Evolutionary conservation across 139 green algal genomes (phyloP).

Genomic region (Monoraphidium neglectum): DNA sequence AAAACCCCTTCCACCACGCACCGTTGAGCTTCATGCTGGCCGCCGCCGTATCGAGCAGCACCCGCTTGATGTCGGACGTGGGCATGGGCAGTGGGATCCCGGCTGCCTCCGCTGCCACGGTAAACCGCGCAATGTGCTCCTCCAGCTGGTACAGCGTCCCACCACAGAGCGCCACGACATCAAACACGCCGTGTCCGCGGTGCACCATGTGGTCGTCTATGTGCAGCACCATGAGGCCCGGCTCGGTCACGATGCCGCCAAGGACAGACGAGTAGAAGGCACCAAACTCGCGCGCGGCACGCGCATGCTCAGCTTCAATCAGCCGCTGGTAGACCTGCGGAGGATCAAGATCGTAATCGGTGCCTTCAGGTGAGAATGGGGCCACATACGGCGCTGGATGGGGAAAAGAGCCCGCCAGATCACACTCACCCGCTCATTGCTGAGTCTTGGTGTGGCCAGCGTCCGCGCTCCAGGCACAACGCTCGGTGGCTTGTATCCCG

Average conservation of each 20-base stretch:
- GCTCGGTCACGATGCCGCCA: conserved; percentile 83
- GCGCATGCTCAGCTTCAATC: background rate
- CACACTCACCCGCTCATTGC: conserved; percentile 34
- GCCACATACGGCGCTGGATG: background rate
- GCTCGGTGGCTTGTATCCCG: conserved; percentile 13
- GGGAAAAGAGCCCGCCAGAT: background rate
- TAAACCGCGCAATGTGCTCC: conserved; percentile 67
- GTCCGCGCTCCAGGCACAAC: conserved; percentile 43
- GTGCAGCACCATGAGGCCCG: conserved; percentile 73
- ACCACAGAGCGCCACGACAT: conserved; percentile 64
- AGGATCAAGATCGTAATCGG: background rate
- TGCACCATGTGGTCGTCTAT: conserved; percentile 93
- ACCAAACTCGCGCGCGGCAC: conserved; percentile 30
- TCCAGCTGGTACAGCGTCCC: conserved; percentile 83
- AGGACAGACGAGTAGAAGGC: conserved; percentile 83
- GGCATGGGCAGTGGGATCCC: conserved; percentile 52
- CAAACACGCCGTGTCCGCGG: conserved; percentile 83
- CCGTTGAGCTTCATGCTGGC: conserved; percentile 68
- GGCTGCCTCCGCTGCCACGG: conserved; percentile 49
- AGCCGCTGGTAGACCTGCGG: conserved; percentile 46
- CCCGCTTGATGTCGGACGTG: conserved; percentile 50
- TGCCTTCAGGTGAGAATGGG: conserved; percentile 1
- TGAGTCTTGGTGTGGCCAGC: conserved; percentile 39
- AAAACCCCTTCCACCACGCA: conserved; percentile 21
- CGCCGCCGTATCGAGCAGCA: conserved; percentile 82